Conservation (phyloP, 1,139 yeast species). For the Wickerhamomyces sp. region DNA sequence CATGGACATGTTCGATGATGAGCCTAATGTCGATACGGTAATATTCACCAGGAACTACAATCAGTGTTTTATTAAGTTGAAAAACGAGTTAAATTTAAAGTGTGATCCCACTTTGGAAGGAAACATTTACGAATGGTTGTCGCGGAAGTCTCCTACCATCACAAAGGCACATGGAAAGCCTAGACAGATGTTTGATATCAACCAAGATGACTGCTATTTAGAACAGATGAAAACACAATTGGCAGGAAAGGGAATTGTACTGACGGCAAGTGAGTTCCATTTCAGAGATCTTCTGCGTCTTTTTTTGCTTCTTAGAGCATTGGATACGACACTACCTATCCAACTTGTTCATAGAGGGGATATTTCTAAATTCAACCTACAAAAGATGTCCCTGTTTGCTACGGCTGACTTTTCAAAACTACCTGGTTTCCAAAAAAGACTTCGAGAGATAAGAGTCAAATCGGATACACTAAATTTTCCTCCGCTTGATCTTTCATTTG, state of each 20-base stretch:
- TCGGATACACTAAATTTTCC: conserved; percentile 28
- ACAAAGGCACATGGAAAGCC: neutral
- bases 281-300: conserved; percentile 40
- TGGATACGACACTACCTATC: conserved; percentile 44
- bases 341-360: conserved; percentile 47
- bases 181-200: neutral
- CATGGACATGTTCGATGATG: neutral
- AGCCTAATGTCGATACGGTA: neutral
- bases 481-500: conserved; percentile 34
- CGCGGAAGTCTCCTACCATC: neutral
- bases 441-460: conserved; percentile 23
- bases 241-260: conserved; percentile 43
- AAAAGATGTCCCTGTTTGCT: conserved; percentile 7
- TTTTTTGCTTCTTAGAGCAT: conserved; percentile 40
- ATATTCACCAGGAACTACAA: neutral
- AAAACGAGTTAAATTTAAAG: neutral
- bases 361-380: conserved; percentile 22
- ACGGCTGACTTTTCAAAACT: neutral
- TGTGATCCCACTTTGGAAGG: neutral
- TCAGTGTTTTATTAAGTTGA: neutral
- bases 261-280: conserved; percentile 42
- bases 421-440: neutral
- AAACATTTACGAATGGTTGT: neutral
- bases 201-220: neutral
- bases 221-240: conserved; percentile 1